Percentiles rank a stretch among this genome's conserved stretches.
phyloP scores from a whole-genome alignment of 2,329 filamentous ascomycete species.

The Sporothrix phasma region DNA sequence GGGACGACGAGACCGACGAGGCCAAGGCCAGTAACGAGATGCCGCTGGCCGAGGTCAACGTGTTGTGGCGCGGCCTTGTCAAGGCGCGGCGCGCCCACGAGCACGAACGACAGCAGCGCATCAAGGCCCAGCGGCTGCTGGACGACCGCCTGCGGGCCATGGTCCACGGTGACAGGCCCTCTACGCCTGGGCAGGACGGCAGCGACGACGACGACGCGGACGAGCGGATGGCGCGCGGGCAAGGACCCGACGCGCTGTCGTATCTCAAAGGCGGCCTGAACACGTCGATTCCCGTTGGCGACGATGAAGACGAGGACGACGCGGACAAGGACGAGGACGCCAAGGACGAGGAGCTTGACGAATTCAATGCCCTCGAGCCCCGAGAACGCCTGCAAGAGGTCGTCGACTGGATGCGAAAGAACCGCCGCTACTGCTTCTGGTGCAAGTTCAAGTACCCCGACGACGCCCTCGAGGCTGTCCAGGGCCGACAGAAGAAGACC shows the following conservation, averaged over 20 bases:
- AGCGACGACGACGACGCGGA: slow-evolving; percentile 61
- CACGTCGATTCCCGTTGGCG: slow-evolving; percentile 39
- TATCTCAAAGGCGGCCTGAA: not conserved
- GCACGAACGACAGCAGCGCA: slow-evolving; percentile 52
- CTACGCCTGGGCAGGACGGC: slow-evolving; percentile 37
- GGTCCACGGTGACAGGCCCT: slow-evolving; percentile 17
- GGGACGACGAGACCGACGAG: no score
- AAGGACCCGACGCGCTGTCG: slow-evolving; percentile 43
- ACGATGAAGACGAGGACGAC: slow-evolving; percentile 45
- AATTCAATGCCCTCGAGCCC: slow-evolving; percentile 61
- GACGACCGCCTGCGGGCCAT: slow-evolving; percentile 13
- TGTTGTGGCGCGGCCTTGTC: slow-evolving; percentile 71
- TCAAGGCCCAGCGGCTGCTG: slow-evolving; percentile 44
- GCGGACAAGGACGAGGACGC: slow-evolving; percentile 59
- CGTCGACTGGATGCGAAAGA: slow-evolving; percentile 58
- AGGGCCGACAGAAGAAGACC: slow-evolving; percentile 75
- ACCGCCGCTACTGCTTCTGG: slow-evolving; percentile 86
- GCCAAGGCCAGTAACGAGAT: slow-evolving; percentile 26
- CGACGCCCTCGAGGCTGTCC: slow-evolving; percentile 77
- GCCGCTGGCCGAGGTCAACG: slow-evolving; percentile 55
- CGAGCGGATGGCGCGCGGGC: slow-evolving; percentile 60
- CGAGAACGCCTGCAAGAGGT: slow-evolving; percentile 57
- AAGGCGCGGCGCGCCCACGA: slow-evolving; percentile 60
- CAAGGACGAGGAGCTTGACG: slow-evolving; percentile 74
- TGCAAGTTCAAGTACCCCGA: slow-evolving; percentile 79